phyloP scores from a whole-genome alignment of 2,329 filamentous ascomycete genomes.

The Alternaria incomplexa region DNA sequence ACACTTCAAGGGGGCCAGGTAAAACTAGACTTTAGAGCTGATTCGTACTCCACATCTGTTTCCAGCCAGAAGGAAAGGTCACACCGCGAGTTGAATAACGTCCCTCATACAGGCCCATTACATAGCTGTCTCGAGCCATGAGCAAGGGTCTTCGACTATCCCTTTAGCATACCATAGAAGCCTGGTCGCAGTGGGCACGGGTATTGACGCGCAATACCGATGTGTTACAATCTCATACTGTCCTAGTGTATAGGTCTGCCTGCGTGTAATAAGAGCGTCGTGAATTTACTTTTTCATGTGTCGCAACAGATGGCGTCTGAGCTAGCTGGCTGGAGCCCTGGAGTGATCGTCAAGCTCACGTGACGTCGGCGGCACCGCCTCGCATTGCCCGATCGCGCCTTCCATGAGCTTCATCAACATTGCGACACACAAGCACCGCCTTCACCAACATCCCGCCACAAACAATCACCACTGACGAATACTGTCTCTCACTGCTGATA shows the following conservation, averaged over 20 bases:
- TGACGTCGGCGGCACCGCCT: slow-evolving; percentile 32
- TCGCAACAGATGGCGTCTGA: slow-evolving; percentile 1
- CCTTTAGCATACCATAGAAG: slow-evolving; percentile 8
- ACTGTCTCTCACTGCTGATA: slow-evolving; percentile 2
- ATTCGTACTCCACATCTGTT: not conserved
- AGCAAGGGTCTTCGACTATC: slow-evolving; percentile 14
- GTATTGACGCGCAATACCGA: not conserved
- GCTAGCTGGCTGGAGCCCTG: not conserved
- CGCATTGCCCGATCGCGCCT: slow-evolving; percentile 27
- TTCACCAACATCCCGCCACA: slow-evolving; percentile 2
- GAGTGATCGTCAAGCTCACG: slow-evolving; percentile 17
- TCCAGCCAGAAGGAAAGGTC: not conserved
- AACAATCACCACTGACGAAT: not conserved
- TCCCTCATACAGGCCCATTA: not conserved
- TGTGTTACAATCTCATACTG: not conserved
- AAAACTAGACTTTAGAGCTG: not conserved
- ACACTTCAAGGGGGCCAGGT: not conserved
- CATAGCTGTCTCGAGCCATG: slow-evolving; percentile 2
- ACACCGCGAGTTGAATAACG: not conserved
- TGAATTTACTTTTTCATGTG: not conserved
- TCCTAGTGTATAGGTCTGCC: not conserved
- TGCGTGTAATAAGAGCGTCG: not conserved
- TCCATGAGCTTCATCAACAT: slow-evolving; percentile 36
- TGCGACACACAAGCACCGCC: slow-evolving; percentile 26
- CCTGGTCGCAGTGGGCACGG: not conserved